Conservation (phyloP, 805 yeast genomes). For the Wickerhamiella nectarea region DNA sequence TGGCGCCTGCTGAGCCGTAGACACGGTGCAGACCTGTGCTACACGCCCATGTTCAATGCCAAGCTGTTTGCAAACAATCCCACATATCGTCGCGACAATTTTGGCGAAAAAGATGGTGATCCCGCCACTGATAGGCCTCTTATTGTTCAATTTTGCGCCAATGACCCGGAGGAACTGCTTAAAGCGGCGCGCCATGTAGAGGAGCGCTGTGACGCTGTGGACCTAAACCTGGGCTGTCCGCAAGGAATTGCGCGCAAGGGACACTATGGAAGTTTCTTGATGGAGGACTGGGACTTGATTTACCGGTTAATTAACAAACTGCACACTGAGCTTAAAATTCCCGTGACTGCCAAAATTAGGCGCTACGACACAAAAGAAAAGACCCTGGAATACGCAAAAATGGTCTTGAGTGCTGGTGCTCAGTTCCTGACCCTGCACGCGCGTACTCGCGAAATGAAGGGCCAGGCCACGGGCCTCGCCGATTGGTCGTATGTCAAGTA, state of each 20-base stretch:
- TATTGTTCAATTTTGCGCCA: constrained; percentile 92
- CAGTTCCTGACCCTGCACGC: constrained; percentile 93
- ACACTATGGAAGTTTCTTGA: constrained; percentile 83
- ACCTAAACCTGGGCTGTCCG: constrained; percentile 92
- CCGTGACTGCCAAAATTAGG: constrained; percentile 92
- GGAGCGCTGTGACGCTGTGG: constrained; percentile 87
- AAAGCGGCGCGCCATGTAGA: constrained; percentile 72
- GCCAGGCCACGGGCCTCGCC: constrained; percentile 89
- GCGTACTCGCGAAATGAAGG: constrained; percentile 93
- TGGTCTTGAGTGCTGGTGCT: constrained; percentile 88
- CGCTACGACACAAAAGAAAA: constrained; percentile 76
- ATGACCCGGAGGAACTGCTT: constrained; percentile 74
- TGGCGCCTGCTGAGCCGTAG: constrained; percentile 80
- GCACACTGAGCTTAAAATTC: constrained; percentile 62
- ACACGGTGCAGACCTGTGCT: constrained; percentile 87
- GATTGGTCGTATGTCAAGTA: constrained; percentile 74
- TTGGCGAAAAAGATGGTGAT: constrained; percentile 58
- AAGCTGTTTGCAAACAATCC: constrained; percentile 72
- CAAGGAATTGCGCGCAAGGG: constrained; percentile 96
- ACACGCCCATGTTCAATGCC: constrained; percentile 96
- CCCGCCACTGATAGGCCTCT: constrained; percentile 61
- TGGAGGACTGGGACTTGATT: constrained; percentile 93
- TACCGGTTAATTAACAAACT: constrained; percentile 54
- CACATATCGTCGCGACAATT: constrained; percentile 64
- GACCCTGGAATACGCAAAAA: constrained; percentile 71